Conservation (phyloP, 495 filamentous ascomycete species). For the Penicillium malachiteum region DNA sequence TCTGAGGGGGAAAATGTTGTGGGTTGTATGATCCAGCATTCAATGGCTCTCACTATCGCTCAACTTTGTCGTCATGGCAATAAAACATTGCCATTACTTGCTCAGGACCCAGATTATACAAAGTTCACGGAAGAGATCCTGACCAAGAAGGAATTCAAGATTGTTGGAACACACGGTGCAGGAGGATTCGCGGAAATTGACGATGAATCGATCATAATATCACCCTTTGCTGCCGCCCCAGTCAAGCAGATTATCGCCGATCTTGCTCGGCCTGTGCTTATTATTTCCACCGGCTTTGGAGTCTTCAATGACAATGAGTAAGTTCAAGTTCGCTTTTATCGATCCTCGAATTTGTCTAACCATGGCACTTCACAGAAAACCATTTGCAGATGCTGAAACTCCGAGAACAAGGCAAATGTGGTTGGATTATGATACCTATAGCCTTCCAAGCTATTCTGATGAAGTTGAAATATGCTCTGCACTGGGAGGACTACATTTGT, state of each 20-base stretch:
- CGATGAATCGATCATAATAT: constrained; percentile 34
- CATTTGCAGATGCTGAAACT: constrained; percentile 35
- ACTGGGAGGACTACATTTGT: constrained; percentile 26
- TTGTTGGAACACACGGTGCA: constrained; percentile 38
- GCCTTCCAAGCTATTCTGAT: constrained; percentile 26
- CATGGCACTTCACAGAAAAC: constrained; percentile 27
- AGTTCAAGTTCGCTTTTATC: constrained; percentile 29
- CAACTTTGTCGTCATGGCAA: constrained; percentile 30
- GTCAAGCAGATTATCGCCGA: constrained; percentile 38
- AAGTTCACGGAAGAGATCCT: constrained; percentile 31
- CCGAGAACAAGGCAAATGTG: constrained; percentile 40
- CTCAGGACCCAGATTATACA: constrained; percentile 37
- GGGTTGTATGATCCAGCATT: constrained; percentile 31
- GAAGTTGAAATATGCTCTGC: constrained; percentile 28
- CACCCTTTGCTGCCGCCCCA: constrained; percentile 29
- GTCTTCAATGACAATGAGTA: constrained; percentile 29
- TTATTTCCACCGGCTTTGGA: constrained; percentile 26
- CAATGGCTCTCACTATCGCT: constrained; percentile 35
- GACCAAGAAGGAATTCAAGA: constrained; percentile 32
- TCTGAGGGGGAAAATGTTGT: constrained; percentile 28
- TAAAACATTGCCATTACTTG: constrained; percentile 21
- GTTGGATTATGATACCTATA: constrained; percentile 28
- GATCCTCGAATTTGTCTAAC: constrained; percentile 25
- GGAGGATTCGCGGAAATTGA: constrained; percentile 41
- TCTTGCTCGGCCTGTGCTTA: constrained; percentile 32